Base-by-base conservation (phyloP, 2,329 filamentous ascomycete genomes). In the Penicillium sclerotigenum region DNA sequence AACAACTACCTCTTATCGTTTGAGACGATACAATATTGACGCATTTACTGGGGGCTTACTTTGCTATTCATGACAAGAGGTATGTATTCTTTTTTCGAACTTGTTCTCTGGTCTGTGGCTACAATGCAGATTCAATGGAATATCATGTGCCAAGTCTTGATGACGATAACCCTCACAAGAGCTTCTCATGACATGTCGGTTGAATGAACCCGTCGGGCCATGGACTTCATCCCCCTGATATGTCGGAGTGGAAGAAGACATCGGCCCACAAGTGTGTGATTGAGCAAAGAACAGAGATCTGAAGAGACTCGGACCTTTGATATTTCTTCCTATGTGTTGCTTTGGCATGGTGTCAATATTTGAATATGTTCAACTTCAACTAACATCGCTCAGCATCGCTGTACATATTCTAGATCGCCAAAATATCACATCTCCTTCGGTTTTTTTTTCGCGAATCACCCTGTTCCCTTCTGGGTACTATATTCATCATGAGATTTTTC, bases 221-320 rank as follows among this genome's bases (percentile, higher is more conserved):
- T 68, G 69, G 71, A 71, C 63, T 71, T 68, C 67, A 75, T 75
- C 72, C 71, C 70, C 69, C 54, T 58, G 52, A 56, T 52, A 34
- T 42, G 2, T 43, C 51, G 51, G 57, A 68, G 72, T 70, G 73
- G 74, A 75, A 73, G 73, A 69, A 71, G 71, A 69, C 65, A 67
- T 64, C 52, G 56, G 56, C 54, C 52, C 49, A 58, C 54, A 54
- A 52, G 65, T 71, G 69, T 53, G 64, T 77, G 76, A 77, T 69
- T 76, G 75, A 76, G 67, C 58, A 51, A 68, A 70, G 76, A 78
- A 78, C 76, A 78, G 76, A 78, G 68, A 78, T 78, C 76, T 73
- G 65, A 51, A 77, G 75, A 71, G 76, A 73, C 53, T 47, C 33
- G 31, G 26, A 20, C 33, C 29, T 45, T 45, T 20, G 18, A 31